Conservation (phyloP, 768 basidiomycete genomes). For the Kwoniella mangroviensis region DNA sequence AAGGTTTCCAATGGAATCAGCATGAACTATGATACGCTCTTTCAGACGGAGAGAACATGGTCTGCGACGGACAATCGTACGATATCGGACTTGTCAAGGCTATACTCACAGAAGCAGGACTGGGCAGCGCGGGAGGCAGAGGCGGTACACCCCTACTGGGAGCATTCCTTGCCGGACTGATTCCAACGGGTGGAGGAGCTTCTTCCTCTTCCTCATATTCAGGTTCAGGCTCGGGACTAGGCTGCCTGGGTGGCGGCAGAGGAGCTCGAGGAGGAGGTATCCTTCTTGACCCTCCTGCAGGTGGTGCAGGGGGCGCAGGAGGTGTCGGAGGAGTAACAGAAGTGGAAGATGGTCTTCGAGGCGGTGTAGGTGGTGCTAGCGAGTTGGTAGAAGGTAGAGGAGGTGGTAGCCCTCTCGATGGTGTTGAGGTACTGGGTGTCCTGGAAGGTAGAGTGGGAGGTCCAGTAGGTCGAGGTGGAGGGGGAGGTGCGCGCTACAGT, state of each 20-base stretch:
- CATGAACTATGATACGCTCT: background rate
- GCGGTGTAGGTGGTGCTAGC: slow-evolving; percentile 24
- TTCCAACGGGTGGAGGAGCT: slow-evolving; percentile 42
- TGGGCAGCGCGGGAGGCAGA: slow-evolving; percentile 31
- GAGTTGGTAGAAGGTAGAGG: slow-evolving; percentile 21
- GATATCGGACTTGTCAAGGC: too few species aligned
- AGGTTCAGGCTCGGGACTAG: slow-evolving; percentile 16
- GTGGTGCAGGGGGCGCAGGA: slow-evolving; percentile 31
- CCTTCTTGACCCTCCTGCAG: slow-evolving; percentile 24
- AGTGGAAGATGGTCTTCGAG: slow-evolving; percentile 23
- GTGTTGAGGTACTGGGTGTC: slow-evolving; percentile 47
- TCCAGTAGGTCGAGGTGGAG: slow-evolving; percentile 41
- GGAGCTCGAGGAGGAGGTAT: slow-evolving; percentile 39
- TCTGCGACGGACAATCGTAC: too few species aligned
- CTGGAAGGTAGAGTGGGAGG: slow-evolving; percentile 46
- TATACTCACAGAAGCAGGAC: slow-evolving; percentile 27
- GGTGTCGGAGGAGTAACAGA: slow-evolving; percentile 36
- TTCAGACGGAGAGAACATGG: background rate
- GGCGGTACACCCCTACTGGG: slow-evolving; percentile 21
- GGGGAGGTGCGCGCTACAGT: slow-evolving; percentile 33
- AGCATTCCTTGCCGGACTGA: slow-evolving; percentile 49
- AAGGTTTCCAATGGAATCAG: background rate
- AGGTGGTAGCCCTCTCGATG: slow-evolving; percentile 36
- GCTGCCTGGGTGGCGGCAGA: slow-evolving; percentile 24
- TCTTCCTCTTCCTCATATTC: slow-evolving; percentile 39